phyloP scores from a whole-genome alignment of 352 stramenopile species.

The Peronosclerospora sorghi region DNA sequence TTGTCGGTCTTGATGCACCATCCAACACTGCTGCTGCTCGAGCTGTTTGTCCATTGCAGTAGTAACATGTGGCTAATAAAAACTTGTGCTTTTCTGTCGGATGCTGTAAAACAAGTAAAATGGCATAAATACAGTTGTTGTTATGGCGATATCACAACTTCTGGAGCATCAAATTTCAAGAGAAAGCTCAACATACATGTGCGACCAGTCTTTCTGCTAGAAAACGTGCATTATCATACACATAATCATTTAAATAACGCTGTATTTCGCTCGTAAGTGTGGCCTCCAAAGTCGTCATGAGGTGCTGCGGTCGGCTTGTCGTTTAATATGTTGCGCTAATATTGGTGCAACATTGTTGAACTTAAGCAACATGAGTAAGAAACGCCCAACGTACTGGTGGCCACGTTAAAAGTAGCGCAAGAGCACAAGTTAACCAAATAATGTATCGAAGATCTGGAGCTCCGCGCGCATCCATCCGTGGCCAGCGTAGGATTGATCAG shows the following conservation, averaged over 20 bases:
- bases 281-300: conserved; percentile 26
- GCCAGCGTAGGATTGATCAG: conserved; percentile 47
- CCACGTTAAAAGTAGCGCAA: not conserved
- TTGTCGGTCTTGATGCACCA: conserved; percentile 26
- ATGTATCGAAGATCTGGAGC: conserved; percentile 24
- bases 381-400: not conserved
- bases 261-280: conserved; percentile 38
- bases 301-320: not conserved
- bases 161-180: conserved; percentile 4
- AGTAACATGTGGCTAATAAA: conserved; percentile 57
- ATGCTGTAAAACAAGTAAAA: conserved; percentile 28
- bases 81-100: conserved; percentile 43
- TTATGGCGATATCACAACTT: conserved; percentile 5
- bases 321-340: not conserved
- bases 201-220: conserved; percentile 73
- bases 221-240: conserved; percentile 67
- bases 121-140: conserved; percentile 4
- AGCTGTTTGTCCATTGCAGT: conserved; percentile 35
- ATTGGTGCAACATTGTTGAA: conserved; percentile 1
- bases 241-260: conserved; percentile 36
- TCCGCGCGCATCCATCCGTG: conserved; percentile 39
- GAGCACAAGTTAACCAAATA: not conserved
- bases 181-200: conserved; percentile 31
- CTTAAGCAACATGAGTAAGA: not conserved
- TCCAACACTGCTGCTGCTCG: conserved; percentile 49